phyloP scores from a whole-genome alignment of 2,329 filamentous ascomycete genomes.

The Ceratocystis eucalypticola region DNA sequence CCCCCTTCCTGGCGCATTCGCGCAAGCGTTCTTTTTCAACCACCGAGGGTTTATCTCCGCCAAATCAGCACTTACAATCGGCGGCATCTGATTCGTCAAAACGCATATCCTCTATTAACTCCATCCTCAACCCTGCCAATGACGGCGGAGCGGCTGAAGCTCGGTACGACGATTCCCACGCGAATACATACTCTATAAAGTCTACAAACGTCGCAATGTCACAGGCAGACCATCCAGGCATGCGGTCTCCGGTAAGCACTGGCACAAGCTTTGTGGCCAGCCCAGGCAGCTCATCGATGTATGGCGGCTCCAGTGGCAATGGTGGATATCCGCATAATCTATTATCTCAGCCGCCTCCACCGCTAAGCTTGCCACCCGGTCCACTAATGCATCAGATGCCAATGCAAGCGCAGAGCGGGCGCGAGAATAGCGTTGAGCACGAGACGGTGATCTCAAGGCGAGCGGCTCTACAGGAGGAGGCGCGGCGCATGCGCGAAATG shows the following conservation, averaged over 20 bases:
- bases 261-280: conserved; percentile 11
- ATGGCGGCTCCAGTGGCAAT: not conserved
- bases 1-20: conserved; percentile 44
- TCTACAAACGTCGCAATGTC: not conserved
- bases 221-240: conserved; percentile 9
- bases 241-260: conserved; percentile 13
- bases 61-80: conserved; percentile 21
- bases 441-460: conserved; percentile 39
- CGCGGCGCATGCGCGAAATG: conserved; percentile 61
- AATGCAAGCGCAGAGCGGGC: not conserved
- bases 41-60: conserved; percentile 38
- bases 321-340: not conserved
- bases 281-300: conserved; percentile 5
- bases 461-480: conserved; percentile 54
- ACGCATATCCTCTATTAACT: conserved; percentile 61
- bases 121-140: conserved; percentile 50
- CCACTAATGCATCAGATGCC: not conserved
- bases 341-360: conserved; percentile 9
- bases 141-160: conserved; percentile 12
- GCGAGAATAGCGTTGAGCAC: conserved; percentile 16
- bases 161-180: conserved; percentile 6
- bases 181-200: conserved; percentile 12
- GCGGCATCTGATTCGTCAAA: conserved; percentile 31
- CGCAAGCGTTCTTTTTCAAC: conserved; percentile 57
- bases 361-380: not conserved